Conservation (phyloP, 768 basidiomycete species). For the Cystobasidiopsis lactophilus region DNA sequence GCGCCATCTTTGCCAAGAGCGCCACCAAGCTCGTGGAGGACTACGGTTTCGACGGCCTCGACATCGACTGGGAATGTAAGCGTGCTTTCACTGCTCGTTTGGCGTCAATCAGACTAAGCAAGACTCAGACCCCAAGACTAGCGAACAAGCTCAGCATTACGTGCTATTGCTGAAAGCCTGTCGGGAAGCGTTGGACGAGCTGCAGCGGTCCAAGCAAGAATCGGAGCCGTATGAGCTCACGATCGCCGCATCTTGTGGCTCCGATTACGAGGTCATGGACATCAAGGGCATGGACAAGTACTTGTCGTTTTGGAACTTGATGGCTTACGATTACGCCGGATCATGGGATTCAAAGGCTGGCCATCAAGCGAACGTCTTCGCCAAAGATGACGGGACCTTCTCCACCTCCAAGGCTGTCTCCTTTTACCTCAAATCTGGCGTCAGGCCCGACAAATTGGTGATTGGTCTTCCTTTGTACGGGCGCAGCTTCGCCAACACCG, state of each 20-base stretch:
- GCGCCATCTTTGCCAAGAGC: slow-evolving; percentile 58
- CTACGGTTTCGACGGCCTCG: slow-evolving; percentile 76
- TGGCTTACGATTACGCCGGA: slow-evolving; percentile 33
- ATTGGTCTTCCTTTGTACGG: slow-evolving; percentile 72
- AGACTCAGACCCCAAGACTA: slow-evolving; percentile 45
- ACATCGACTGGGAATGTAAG: slow-evolving; percentile 43
- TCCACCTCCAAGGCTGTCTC: slow-evolving; percentile 32
- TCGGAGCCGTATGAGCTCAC: slow-evolving; percentile 16
- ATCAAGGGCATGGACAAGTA: slow-evolving; percentile 64
- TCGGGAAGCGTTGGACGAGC: slow-evolving; percentile 48
- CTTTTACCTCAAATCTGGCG: slow-evolving; percentile 49
- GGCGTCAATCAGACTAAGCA: neutral
- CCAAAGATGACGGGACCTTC: slow-evolving; percentile 35
- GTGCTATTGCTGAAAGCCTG: slow-evolving; percentile 58
- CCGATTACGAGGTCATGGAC: slow-evolving; percentile 59
- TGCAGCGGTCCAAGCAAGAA: slow-evolving; percentile 43
- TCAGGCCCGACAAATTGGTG: slow-evolving; percentile 56
- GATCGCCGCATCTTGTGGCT: slow-evolving; percentile 46
- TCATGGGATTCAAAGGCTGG: slow-evolving; percentile 29
- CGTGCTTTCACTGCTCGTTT: neutral
- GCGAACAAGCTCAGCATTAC: slow-evolving; percentile 59
- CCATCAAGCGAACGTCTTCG: slow-evolving; percentile 66
- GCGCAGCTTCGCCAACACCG: slow-evolving; percentile 63
- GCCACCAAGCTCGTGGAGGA: slow-evolving; percentile 62
- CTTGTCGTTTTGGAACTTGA: slow-evolving; percentile 93